These are phyloP conservation scores for Ilyonectria destructans DNA, from an alignment of 2,329 filamentous ascomycete genomes.

Conservation along the genomic window DNA sequence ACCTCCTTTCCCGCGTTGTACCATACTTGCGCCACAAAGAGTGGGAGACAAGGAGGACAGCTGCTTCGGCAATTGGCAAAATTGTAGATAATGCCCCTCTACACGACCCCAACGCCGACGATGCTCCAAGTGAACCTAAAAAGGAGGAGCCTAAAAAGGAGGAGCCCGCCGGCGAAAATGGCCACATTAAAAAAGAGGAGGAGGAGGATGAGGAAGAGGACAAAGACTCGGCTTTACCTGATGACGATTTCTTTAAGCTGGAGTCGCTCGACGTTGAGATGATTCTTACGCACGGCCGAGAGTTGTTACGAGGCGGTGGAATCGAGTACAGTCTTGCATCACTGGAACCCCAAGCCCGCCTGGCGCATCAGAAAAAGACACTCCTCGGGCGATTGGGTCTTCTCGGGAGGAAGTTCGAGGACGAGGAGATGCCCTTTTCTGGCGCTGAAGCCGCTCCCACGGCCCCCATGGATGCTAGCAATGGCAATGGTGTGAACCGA, in stretches of 20 bases:
- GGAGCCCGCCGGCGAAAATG: slow-evolving; percentile 54
- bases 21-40: slow-evolving; percentile 95
- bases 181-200: slow-evolving; percentile 72
- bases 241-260: slow-evolving; percentile 79
- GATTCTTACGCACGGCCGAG: slow-evolving; percentile 87
- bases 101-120: slow-evolving; percentile 90
- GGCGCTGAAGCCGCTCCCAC: slow-evolving; percentile 67
- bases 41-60: slow-evolving; percentile 96
- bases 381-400: slow-evolving; percentile 87
- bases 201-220: slow-evolving; percentile 78
- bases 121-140: slow-evolving; percentile 65
- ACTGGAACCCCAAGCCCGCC: slow-evolving; percentile 84
- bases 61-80: slow-evolving; percentile 93
- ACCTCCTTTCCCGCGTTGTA: slow-evolving; percentile 93
- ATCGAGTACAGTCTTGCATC: slow-evolving; percentile 89
- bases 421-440: slow-evolving; percentile 79
- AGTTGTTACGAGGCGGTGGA: slow-evolving; percentile 87
- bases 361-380: slow-evolving; percentile 92
- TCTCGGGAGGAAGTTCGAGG: slow-evolving; percentile 86
- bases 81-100: slow-evolving; percentile 91
- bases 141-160: slow-evolving; percentile 62
- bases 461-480: slow-evolving; percentile 61
- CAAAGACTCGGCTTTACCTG: slow-evolving; percentile 58
- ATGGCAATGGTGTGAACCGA: slow-evolving; percentile 53
- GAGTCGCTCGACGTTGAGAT: slow-evolving; percentile 83